These are phyloP conservation scores for Beauveria caledonica DNA, from an alignment of 2,329 filamentous ascomycete genomes.

Conservation along the genomic window DNA sequence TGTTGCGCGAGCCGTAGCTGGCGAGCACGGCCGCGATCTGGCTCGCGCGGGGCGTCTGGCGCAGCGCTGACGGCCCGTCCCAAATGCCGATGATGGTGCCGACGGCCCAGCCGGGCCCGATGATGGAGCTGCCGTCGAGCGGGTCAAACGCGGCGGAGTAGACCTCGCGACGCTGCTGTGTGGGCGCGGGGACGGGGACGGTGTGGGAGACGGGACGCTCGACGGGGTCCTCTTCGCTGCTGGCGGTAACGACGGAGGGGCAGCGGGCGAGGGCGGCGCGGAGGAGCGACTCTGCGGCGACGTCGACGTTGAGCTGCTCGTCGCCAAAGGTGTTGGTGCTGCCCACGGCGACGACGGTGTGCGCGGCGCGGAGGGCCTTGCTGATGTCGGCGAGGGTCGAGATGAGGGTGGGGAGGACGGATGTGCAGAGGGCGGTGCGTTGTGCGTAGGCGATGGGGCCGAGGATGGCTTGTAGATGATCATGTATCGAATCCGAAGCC, in stretches of 20 bases:
- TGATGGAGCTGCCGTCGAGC: conserved; percentile 54
- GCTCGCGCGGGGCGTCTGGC: conserved; percentile 26
- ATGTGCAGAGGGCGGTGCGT: conserved; percentile 27
- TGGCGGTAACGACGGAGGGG: conserved; percentile 39
- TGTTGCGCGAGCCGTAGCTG: conserved; percentile 47
- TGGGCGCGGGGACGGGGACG: background rate
- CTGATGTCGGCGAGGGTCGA: conserved; percentile 37
- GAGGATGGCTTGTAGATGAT: conserved; percentile 18
- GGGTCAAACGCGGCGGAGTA: conserved; percentile 57
- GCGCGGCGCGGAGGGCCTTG: conserved; percentile 32
- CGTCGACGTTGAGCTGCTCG: conserved; percentile 51
- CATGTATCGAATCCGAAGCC: background rate
- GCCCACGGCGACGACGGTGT: conserved; percentile 38
- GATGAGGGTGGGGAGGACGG: conserved; percentile 42
- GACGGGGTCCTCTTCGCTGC: conserved; percentile 53
- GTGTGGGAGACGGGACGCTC: conserved; percentile 29
- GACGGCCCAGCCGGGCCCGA: conserved; percentile 49
- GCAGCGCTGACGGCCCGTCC: conserved; percentile 39
- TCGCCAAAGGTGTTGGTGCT: conserved; percentile 51
- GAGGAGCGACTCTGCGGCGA: conserved; percentile 40
- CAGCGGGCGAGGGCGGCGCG: conserved; percentile 36
- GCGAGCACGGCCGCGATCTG: conserved; percentile 45
- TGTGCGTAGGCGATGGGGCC: conserved; percentile 16
- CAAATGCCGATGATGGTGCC: conserved; percentile 54
- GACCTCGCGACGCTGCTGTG: conserved; percentile 23